Evolutionary conservation across 1,284 basidiomycete species (phyloP), one percentile per base, ranked within the genome.

Genomic region (Puccinia polysora): DNA sequence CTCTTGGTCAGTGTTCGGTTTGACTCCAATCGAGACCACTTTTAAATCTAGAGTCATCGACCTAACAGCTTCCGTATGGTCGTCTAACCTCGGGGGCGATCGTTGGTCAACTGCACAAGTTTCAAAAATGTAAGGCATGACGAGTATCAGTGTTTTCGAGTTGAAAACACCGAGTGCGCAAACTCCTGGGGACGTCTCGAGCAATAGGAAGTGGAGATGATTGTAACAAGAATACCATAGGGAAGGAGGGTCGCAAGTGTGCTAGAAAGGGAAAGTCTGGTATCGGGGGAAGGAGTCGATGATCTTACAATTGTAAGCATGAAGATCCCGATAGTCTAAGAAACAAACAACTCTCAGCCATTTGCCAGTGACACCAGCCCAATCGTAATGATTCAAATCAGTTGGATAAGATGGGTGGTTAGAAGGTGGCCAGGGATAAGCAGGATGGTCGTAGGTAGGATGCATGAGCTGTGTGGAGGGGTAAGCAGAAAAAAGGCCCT

Each of bases 291-390:
- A n/a, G 50, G 18, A 36, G 30, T 10, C 14, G 20, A 53, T 2
- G 10, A 7, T 23, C 58, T 50, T 15, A 71, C 68, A 71, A 38
- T 71, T 71, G 34, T 63, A 71, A 0, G 10, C 49, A 45, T 71
- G 59, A 8, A 71, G 52, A 40, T 40, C 45, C 3, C 36, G n/a
- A 34, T 71, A 71, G 38, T 71, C 36, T 5, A 71, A 20, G 36
- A 63, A 71, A 30, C 47, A 63, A 3, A 71, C 68, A 1, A 63
- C 25, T 40, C 68, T 8, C n/a, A 71, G 23, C 68, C 68, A 71
- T 32, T 34, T 20, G 3, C 68, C 68, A 28, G 2, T 23, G 1
- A 71, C 59, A n/a, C 68, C 68, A 28, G 68, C 68, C 68, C 68
- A 71, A 55, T 71, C 68, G 47, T 49, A 69, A 5, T 47, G 67